These are phyloP conservation scores for Arthrobotrys pseudoclavata DNA, from an alignment of 2,329 filamentous ascomycete genomes.

Conservation along the genomic window DNA sequence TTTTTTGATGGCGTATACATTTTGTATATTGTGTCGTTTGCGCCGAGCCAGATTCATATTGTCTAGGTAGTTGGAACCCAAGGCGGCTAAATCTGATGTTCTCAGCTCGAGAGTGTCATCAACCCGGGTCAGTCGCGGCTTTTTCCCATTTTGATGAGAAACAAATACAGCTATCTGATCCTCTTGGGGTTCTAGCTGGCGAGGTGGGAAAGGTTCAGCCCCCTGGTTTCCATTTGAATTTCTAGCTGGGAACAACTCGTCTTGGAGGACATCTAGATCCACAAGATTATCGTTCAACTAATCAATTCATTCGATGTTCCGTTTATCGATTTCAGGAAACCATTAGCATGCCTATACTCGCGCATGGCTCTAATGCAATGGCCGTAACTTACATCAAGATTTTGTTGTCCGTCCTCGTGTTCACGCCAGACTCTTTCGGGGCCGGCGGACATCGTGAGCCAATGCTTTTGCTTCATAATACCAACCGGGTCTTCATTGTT, in stretches of 20 bases:
- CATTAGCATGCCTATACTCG: neutral
- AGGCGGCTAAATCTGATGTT: conserved; percentile 35
- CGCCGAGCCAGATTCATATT: conserved; percentile 37
- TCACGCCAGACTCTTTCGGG: conserved; percentile 38
- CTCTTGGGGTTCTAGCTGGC: conserved; percentile 3
- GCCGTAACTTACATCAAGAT: conserved; percentile 18
- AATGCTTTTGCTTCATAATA: conserved; percentile 13
- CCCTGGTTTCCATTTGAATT: neutral
- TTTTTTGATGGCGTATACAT: conserved; percentile 18
- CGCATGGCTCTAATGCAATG: neutral
- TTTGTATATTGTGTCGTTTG: conserved; percentile 22
- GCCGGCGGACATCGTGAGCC: neutral
- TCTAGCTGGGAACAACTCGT: neutral
- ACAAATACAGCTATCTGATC: neutral
- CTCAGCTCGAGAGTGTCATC: conserved; percentile 34
- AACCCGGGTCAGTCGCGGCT: neutral
- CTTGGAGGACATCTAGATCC: conserved; percentile 35
- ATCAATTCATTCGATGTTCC: neutral
- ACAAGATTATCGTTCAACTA: conserved; percentile 30
- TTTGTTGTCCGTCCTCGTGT: conserved; percentile 41
- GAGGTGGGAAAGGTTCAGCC: conserved; percentile 33
- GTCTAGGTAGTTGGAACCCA: conserved; percentile 29
- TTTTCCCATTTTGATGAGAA: neutral
- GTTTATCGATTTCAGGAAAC: neutral
- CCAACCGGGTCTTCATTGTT: conserved; percentile 12